Conservation (phyloP, 148 eudicot genomes). For the Chenopodium formosanum region DNA sequence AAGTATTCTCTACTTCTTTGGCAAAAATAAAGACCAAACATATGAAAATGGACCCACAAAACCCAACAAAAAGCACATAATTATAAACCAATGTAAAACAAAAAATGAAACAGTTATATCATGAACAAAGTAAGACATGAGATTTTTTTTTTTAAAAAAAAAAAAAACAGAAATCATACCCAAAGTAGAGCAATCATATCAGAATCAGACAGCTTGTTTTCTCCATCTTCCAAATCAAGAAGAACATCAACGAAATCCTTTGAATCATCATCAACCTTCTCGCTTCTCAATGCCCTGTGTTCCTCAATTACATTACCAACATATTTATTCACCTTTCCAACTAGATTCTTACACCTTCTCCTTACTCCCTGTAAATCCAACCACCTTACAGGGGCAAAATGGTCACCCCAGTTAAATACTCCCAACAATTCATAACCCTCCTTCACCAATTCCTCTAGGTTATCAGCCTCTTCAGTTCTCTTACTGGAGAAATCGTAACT, state of each 20-base stretch:
- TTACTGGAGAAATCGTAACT: conserved; percentile 35
- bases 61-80: too few species aligned
- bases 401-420: conserved; percentile 83
- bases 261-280: conserved; percentile 6
- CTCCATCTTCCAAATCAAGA: conserved; percentile 64
- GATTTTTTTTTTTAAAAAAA: background rate
- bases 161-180: conserved; percentile 36
- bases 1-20: too few species aligned
- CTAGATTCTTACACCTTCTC: conserved; percentile 56
- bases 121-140: background rate
- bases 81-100: background rate
- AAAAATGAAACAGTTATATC: too few species aligned
- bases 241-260: conserved; percentile 88
- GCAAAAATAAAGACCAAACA: too few species aligned
- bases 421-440: conserved; percentile 89
- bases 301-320: conserved; percentile 65
- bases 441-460: conserved; percentile 57
- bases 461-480: conserved; percentile 6
- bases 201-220: conserved; percentile 52
- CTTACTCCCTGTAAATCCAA: conserved; percentile 84
- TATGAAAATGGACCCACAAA: too few species aligned
- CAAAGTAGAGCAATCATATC: conserved; percentile 95
- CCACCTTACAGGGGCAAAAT: conserved; percentile 68
- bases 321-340: conserved; percentile 55
- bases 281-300: conserved; percentile 41